Conservation (phyloP, 2,329 filamentous ascomycete species). For the Penicillium hesseltinei region DNA sequence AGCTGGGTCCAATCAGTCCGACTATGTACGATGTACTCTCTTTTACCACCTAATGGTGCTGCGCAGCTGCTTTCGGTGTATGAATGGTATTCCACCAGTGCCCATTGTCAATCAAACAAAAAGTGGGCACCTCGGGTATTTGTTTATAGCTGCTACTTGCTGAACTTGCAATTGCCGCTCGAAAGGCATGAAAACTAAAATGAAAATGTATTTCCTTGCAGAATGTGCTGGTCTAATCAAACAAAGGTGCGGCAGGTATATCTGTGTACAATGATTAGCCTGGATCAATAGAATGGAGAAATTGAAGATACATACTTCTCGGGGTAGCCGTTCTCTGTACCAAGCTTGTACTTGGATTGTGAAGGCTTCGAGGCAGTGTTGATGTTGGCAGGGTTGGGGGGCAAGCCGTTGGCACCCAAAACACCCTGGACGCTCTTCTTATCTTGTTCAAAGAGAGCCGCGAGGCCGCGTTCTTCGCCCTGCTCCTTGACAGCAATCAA, state of each 20-base stretch:
- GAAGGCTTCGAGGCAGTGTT: constrained; percentile 41
- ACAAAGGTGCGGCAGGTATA: constrained; percentile 49
- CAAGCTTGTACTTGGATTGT: constrained; percentile 62
- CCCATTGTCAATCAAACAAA: not conserved
- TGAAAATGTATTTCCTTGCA: constrained; percentile 3
- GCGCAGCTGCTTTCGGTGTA: not conserved
- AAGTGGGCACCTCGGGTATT: not conserved
- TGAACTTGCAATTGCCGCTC: not conserved
- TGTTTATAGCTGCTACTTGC: not conserved
- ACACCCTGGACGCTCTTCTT: constrained; percentile 56
- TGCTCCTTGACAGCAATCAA: constrained; percentile 74
- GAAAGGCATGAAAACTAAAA: not conserved
- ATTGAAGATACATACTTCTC: constrained; percentile 57
- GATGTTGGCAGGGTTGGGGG: constrained; percentile 78
- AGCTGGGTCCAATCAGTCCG: not conserved
- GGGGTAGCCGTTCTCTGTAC: constrained; percentile 65
- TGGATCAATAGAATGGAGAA: constrained; percentile 19
- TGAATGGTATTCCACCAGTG: not conserved
- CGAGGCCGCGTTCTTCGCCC: constrained; percentile 68
- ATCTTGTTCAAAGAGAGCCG: constrained; percentile 69
- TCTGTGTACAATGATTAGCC: constrained; percentile 28
- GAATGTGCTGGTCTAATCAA: constrained; percentile 27
- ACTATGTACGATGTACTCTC: not conserved
- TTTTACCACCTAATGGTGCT: not conserved
- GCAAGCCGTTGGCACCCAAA: constrained; percentile 73